Conservation (phyloP, 768 basidiomycete genomes). For the Tylopilus sp. region DNA sequence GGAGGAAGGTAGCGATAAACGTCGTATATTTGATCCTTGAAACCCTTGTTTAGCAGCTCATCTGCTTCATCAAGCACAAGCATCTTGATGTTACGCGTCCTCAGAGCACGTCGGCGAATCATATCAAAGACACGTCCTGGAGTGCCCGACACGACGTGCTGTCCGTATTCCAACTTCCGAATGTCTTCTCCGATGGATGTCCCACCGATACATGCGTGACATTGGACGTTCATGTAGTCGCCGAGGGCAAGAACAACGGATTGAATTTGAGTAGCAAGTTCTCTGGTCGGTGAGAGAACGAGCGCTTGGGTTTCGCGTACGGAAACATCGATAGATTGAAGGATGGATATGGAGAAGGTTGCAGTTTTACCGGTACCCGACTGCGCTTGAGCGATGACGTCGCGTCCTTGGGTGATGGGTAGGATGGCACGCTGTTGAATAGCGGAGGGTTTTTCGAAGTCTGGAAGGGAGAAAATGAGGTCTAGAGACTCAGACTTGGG, state of each 20-base stretch:
- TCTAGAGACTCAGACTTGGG: not conserved
- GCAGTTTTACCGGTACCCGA: constrained; percentile 99
- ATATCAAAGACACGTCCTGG: constrained; percentile 99
- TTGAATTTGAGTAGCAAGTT: constrained; percentile 98
- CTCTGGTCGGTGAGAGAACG: constrained; percentile 96
- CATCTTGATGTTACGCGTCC: constrained; percentile 98
- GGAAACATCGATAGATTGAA: constrained; percentile 95
- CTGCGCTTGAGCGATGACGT: constrained; percentile 99
- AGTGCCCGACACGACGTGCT: constrained; percentile 96
- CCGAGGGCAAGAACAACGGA: constrained; percentile 94
- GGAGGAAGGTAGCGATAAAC: constrained; percentile 97
- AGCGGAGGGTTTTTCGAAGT: constrained; percentile 97
- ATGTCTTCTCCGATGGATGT: constrained; percentile 98
- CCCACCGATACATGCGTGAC: constrained; percentile 97
- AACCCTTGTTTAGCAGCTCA: constrained; percentile 94
- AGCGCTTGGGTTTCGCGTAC: constrained; percentile 95
- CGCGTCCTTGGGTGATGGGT: constrained; percentile 91
- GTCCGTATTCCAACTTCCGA: constrained; percentile 93
- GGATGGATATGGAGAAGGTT: constrained; percentile 96
- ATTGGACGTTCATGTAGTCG: constrained; percentile 99
- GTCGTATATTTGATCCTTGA: constrained; percentile 99
- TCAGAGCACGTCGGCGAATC: constrained; percentile 90
- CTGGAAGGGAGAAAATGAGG: constrained; percentile 35
- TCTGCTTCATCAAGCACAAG: constrained; percentile 93
- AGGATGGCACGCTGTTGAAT: constrained; percentile 98